Conservation (phyloP, 106 monocot genomes). For the Acorus calamus region DNA sequence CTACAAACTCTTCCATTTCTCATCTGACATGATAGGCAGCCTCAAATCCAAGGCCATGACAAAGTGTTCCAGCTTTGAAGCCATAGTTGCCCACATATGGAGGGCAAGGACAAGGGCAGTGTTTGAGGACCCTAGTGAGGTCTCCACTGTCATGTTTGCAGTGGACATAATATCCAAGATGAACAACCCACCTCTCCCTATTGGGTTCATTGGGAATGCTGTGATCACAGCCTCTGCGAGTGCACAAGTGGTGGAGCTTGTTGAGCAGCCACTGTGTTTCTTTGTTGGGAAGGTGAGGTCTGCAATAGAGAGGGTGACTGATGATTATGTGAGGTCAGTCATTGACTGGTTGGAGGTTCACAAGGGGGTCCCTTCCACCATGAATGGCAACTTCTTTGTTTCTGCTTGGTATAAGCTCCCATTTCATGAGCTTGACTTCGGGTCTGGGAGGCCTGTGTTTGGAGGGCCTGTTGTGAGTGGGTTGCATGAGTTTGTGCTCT, state of each 20-base stretch:
- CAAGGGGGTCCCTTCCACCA: constrained; percentile 45
- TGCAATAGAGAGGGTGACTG: constrained; percentile 46
- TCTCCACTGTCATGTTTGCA: constrained; percentile 54
- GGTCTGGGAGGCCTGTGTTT: constrained; percentile 46
- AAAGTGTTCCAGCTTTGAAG: constrained; percentile 62
- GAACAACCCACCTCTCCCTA: constrained; percentile 38
- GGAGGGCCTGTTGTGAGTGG: constrained; percentile 58
- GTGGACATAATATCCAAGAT: constrained; percentile 62
- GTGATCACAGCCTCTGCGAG: constrained; percentile 50
- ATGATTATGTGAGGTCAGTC: constrained; percentile 69
- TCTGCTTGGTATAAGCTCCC: constrained; percentile 86
- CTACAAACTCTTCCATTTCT: constrained; percentile 40
- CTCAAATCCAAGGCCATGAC: constrained; percentile 40
- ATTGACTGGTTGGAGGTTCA: constrained; percentile 78
- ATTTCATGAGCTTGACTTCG: constrained; percentile 70
- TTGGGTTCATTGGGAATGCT: constrained; percentile 43
- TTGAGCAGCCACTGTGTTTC: constrained; percentile 21
- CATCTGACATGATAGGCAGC: constrained; percentile 21
- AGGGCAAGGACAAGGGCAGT: constrained; percentile 48
- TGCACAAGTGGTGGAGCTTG: constrained; percentile 25
- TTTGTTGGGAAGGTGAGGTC: constrained; percentile 42
- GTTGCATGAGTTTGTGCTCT: constrained; percentile 76
- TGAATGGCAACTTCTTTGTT: constrained; percentile 58
- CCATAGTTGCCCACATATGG: constrained; percentile 73
- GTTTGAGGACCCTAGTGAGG: constrained; percentile 15